Conservation (phyloP, 202 grass and related monocot genomes). For the Zizania palustris region DNA sequence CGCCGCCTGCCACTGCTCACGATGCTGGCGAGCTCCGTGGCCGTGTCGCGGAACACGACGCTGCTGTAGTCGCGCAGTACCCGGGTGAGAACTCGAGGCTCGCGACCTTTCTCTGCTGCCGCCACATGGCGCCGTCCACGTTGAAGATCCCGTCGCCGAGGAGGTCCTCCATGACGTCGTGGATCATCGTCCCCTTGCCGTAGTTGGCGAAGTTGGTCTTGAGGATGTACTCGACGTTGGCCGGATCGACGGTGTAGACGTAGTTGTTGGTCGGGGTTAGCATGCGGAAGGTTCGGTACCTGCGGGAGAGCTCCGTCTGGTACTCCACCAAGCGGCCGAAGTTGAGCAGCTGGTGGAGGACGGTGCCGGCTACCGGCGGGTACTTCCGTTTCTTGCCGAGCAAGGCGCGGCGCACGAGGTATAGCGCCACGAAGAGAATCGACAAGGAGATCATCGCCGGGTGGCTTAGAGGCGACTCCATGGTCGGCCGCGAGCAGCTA, state of each 20-base stretch:
- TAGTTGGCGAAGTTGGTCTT: conserved; percentile 75
- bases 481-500: no score
- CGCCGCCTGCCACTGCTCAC: conserved; percentile 19
- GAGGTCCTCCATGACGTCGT: conserved; percentile 53
- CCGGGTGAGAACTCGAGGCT: conserved; percentile 66
- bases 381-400: conserved; percentile 50
- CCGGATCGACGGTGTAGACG: conserved; percentile 64
- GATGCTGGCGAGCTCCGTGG: conserved; percentile 40
- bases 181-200: conserved; percentile 52
- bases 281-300: conserved; percentile 70
- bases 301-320: conserved; percentile 46
- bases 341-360: conserved; percentile 66
- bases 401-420: conserved; percentile 21
- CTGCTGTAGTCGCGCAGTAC: conserved; percentile 69
- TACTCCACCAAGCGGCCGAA: conserved; percentile 52
- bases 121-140: conserved; percentile 70
- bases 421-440: conserved; percentile 37
- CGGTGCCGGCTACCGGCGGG: conserved; percentile 60
- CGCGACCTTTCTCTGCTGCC: conserved; percentile 65
- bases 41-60: conserved; percentile 55
- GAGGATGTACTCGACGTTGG: conserved; percentile 78
- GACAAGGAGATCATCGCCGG: conserved; percentile 13
- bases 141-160: conserved; percentile 78
- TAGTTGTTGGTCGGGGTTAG: conserved; percentile 59
- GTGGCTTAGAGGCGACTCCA: conserved; percentile 30